Base-by-base conservation (phyloP, 2,329 filamentous ascomycete species). In the Cytospora paraplurivora region DNA sequence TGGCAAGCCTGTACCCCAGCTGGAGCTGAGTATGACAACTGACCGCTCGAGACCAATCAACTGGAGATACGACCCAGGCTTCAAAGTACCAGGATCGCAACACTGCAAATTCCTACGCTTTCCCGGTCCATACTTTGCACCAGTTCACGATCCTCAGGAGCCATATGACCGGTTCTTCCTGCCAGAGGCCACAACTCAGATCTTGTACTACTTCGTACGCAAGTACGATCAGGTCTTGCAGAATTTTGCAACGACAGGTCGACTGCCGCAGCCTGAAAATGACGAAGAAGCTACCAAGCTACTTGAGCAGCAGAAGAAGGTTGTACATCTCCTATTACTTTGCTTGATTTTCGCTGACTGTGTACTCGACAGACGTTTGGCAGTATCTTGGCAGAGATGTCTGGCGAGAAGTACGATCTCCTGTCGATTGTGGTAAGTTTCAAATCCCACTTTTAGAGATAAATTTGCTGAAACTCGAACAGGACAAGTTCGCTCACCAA, bases 71-170 rank as follows among this genome's bases (percentile, higher is more conserved):
- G 58, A 64, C 38, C 62, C 58, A 2, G 53, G 56, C 47, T 3
- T 54, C 6, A 54, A 54, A 1, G n/a, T 15, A 3, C 62, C 62
- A 2, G 59, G 57, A 37, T 27, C 12, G 12, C 58, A 34, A 5
- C 55, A 64, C 38, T 15, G 6, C 34, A 64, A 64, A 13, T 64
- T 62, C 27, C 12, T 62, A 2, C 44, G 53, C 0, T 56, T 64
- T 10, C 13, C 54, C 15, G 62, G 58, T 2, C 62, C 57, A 4
- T 62, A 47, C 62, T 61, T 61, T 6, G 47, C 49, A 7, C 6
- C 11, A 6, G 51, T 19, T 4, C 19, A n/a, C 21, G 47, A 59
- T 6, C 57, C 56, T 41, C 56, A 17, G 50, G 21, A 51, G 13
- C 34, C 56, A 33, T 13, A n/a, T 8, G 49, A 62, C 15, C 19